Conservation (phyloP, 768 basidiomycete genomes). For the Hygrophorus pudorinus region DNA sequence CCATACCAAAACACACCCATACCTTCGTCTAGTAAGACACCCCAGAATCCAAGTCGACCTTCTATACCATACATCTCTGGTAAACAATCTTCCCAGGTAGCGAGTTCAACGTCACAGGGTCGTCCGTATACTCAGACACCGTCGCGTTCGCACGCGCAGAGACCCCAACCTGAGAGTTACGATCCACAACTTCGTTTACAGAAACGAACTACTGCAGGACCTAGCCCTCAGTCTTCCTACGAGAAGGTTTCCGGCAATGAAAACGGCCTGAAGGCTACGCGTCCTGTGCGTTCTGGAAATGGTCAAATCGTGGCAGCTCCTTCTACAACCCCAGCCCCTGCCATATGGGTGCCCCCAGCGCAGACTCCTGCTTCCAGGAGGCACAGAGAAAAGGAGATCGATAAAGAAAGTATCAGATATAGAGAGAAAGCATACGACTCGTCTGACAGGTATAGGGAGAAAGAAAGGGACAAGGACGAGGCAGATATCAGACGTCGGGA, state of each 20-base stretch:
- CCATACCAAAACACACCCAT: constrained; percentile 8
- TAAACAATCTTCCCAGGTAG: neutral
- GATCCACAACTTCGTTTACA: neutral
- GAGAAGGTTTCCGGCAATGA: constrained; percentile 9
- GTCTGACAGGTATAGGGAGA: constrained; percentile 13
- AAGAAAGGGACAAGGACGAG: constrained; percentile 13
- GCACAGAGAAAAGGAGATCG: constrained; percentile 8
- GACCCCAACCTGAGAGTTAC: neutral
- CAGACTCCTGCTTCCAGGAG: constrained; percentile 1
- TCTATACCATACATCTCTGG: constrained; percentile 1
- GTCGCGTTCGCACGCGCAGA: neutral
- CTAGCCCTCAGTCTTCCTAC: constrained; percentile 7
- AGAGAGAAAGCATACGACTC: constrained; percentile 7
- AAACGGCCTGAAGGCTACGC: constrained; percentile 1
- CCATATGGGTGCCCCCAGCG: constrained; percentile 3
- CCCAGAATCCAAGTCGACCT: constrained; percentile 3
- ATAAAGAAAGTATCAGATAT: constrained; percentile 2
- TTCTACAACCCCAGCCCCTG: neutral
- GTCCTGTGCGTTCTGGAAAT: constrained; percentile 3
- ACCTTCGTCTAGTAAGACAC: constrained; percentile 6
- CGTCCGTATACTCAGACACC: neutral
- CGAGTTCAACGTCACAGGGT: neutral
- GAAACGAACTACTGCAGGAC: constrained; percentile 1
- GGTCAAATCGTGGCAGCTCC: constrained; percentile 2
- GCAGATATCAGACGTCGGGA: constrained; percentile 14